Percentiles rank a stretch among this genome's conserved stretches.
phyloP scores from a whole-genome alignment of 2,329 filamentous ascomycete species.

The Ascochyta pisi region DNA sequence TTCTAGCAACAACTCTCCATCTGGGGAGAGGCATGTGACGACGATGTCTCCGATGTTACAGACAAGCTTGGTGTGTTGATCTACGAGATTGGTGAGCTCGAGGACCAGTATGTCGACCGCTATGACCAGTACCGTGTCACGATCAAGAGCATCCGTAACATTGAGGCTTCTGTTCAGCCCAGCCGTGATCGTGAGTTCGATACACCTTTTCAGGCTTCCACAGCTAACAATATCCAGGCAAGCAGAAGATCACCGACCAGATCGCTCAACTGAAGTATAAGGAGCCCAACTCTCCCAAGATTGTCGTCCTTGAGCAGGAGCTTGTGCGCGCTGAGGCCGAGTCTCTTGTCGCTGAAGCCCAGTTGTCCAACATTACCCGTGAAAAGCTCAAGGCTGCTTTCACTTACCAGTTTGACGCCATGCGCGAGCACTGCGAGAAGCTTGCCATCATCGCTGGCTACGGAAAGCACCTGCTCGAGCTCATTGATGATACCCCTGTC shows the following conservation, averaged over 20 bases:
- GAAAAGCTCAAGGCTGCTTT: slow-evolving; percentile 99
- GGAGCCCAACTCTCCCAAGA: slow-evolving; percentile 96
- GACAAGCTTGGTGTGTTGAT: slow-evolving; percentile 98
- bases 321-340: slow-evolving; percentile 97
- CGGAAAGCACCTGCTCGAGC: slow-evolving; percentile 96
- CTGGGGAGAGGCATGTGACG: slow-evolving; percentile 94
- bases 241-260: slow-evolving; percentile 99
- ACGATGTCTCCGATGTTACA: slow-evolving; percentile 97
- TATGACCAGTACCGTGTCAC: slow-evolving; percentile 99
- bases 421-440: slow-evolving; percentile 98
- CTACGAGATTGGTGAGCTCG: slow-evolving; percentile 97
- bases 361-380: slow-evolving; percentile 98
- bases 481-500: slow-evolving; percentile 95
- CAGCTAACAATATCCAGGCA: slow-evolving; percentile 63
- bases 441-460: slow-evolving; percentile 96
- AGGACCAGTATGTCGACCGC: slow-evolving; percentile 97
- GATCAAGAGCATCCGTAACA: slow-evolving; percentile 99
- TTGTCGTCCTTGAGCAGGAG: slow-evolving; percentile 97
- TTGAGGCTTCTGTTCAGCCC: slow-evolving; percentile 96
- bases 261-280: slow-evolving; percentile 99
- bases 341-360: slow-evolving; percentile 97
- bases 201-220: neutral
- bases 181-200: slow-evolving; percentile 84
- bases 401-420: slow-evolving; percentile 96
- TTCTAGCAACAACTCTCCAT: slow-evolving; percentile 94